Evolutionary conservation across 2,329 filamentous ascomycete species (phyloP).

Genomic region (Huntiella moniliformis): DNA sequence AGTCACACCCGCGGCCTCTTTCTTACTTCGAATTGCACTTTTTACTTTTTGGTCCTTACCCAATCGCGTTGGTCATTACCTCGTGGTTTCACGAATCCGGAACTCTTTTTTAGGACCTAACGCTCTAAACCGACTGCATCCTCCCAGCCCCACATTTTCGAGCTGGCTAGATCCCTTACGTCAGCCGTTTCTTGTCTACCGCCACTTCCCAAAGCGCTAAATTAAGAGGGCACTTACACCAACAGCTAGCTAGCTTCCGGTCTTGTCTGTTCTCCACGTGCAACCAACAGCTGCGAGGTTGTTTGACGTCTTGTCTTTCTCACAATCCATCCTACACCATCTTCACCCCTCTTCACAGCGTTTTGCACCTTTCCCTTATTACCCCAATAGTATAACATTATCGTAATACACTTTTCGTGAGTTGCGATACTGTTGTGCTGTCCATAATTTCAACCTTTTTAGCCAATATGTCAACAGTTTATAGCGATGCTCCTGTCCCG

Average conservation of each 20-base stretch:
- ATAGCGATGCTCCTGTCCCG: too few species aligned
- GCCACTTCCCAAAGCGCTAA: background rate
- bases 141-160: background rate
- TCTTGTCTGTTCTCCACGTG: background rate
- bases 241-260: too few species aligned
- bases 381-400: background rate
- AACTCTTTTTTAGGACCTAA: constrained; percentile 4
- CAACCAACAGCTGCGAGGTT: background rate
- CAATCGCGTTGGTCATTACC: constrained; percentile 10
- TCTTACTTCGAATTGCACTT: background rate
- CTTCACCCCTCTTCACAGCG: background rate
- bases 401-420: background rate
- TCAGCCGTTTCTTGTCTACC: background rate
- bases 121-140: constrained; percentile 1
- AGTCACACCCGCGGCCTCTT: background rate
- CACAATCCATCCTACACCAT: too few species aligned
- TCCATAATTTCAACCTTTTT: too few species aligned
- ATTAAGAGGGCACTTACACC: constrained; percentile 3
- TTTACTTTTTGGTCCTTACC: constrained; percentile 4
- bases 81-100: constrained; percentile 6
- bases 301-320: background rate
- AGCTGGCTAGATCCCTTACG: constrained; percentile 4
- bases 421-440: too few species aligned
- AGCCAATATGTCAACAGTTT: too few species aligned
- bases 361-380: background rate